Base-by-base conservation (phyloP, 2,329 filamentous ascomycete species). In the Epichloe uncinata region DNA sequence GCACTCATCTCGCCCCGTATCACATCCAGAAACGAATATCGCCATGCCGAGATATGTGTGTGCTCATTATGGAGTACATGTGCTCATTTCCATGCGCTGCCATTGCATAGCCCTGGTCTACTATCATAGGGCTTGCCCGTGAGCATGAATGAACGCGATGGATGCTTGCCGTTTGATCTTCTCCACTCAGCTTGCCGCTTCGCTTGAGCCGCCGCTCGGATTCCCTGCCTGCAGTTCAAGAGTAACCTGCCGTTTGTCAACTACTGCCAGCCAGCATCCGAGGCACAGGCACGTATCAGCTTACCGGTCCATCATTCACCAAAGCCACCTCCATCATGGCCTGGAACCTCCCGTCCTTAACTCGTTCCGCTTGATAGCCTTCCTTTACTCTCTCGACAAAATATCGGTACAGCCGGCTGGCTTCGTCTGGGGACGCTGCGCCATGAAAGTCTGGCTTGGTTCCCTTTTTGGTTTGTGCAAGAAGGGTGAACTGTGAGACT, bases 241-340 rank as follows among this genome's bases (percentile, higher is more conserved):
- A 6, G 57, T 59, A n/a, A 59, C 57, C 57, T 59, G 18, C 35
- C 11, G 18, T 22, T 20, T 52, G 43, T 52, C 15, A 50, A 30
- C 41, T 16, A 45, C 26, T 30, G 43, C 34, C 33, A 38, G 45
- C 30, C n/a, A 38, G 11, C 4, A 40, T 26, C 18, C 13, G 13
- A 20, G 26, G 20, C 30, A 9, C 20, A 38, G 18, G 16, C 11
- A 34, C n/a, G 4, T n/a, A 18, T 4, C 41, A 40, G 40, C 67
- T 57, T 63, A 84, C 81, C 49, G 82, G 82, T 1, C 82, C 81
- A 57, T 97, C 91, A 57, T 97, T 97, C 46, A 96, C 82, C 33
- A 96, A 69, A 45, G 86, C 85, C 52, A 98, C 91, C 62, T 97
- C 85, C 93, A 98, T 98, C 90, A 95, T 96, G 46, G 93, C 93